phyloP scores from a whole-genome alignment of 805 yeast genomes.

The Spathaspora girioi region DNA sequence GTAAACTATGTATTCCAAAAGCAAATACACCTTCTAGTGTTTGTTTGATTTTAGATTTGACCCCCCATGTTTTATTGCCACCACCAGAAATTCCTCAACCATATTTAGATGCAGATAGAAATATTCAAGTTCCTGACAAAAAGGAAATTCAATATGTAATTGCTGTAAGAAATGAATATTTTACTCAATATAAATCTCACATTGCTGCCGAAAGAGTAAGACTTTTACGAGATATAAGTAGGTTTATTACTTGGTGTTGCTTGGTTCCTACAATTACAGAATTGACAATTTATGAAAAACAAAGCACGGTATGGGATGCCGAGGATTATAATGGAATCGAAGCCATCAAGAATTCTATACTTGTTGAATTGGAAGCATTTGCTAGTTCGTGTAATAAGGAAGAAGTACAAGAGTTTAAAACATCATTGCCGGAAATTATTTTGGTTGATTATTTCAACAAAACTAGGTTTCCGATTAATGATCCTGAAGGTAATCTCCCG shows the following conservation, averaged over 20 bases:
- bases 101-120: conserved; percentile 38
- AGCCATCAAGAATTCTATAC: conserved; percentile 13
- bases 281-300: conserved; percentile 19
- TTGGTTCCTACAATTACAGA: conserved; percentile 15
- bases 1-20: conserved; percentile 8
- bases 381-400: conserved; percentile 10
- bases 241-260: conserved; percentile 26
- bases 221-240: conserved; percentile 32
- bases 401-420: conserved; percentile 8
- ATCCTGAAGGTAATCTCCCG: background rate
- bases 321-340: conserved; percentile 8
- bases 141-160: conserved; percentile 28
- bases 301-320: conserved; percentile 19
- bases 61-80: conserved; percentile 23
- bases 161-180: conserved; percentile 34
- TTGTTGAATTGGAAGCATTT: conserved; percentile 16
- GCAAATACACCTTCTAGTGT: conserved; percentile 25
- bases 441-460: conserved; percentile 11
- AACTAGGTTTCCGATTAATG: conserved; percentile 4
- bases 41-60: conserved; percentile 27
- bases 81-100: conserved; percentile 46
- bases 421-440: conserved; percentile 13
- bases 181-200: conserved; percentile 34
- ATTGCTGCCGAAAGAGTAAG: conserved; percentile 40
- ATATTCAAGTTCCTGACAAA: conserved; percentile 34